Conservation (phyloP, 2,329 filamentous ascomycete species). For the Botrytis elliptica region DNA sequence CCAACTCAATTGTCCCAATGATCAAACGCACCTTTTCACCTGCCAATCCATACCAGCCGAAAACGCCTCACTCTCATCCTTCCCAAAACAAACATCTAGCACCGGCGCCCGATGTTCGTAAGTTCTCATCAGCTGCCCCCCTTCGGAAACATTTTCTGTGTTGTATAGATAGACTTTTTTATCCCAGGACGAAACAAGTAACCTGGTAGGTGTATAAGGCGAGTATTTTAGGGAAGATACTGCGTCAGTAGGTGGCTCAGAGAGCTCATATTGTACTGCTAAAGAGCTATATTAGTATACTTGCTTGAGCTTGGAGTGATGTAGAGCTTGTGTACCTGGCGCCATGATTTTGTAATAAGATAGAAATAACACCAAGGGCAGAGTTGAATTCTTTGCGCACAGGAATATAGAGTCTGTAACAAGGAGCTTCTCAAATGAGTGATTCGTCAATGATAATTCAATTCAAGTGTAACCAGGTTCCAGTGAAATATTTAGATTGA, state of each 20-base stretch:
- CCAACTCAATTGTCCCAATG: not conserved
- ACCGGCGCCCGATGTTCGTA: conserved; percentile 83
- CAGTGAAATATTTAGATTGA: conserved; percentile 18
- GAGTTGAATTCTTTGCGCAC: not conserved
- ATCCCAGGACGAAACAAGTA: conserved; percentile 96
- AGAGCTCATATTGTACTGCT: conserved; percentile 79
- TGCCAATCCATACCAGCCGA: conserved; percentile 83
- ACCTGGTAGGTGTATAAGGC: conserved; percentile 66
- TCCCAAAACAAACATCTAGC: conserved; percentile 87
- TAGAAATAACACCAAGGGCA: not conserved
- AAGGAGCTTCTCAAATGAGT: not conserved
- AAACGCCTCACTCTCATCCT: conserved; percentile 78
- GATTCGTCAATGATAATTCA: not conserved
- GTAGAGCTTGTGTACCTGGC: conserved; percentile 39
- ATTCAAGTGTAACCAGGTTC: not conserved
- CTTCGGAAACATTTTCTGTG: conserved; percentile 51
- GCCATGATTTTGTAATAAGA: conserved; percentile 23
- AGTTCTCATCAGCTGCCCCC: conserved; percentile 63
- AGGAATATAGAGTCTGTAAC: no score
- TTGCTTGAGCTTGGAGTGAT: conserved; percentile 17
- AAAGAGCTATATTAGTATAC: not conserved
- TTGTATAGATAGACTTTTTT: conserved; percentile 89
- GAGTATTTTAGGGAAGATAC: conserved; percentile 87
- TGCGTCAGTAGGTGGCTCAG: conserved; percentile 78
- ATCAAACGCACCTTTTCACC: conserved; percentile 62